Conservation (phyloP, 2,329 filamentous ascomycete genomes). For the Pseudonectria foliicola region DNA sequence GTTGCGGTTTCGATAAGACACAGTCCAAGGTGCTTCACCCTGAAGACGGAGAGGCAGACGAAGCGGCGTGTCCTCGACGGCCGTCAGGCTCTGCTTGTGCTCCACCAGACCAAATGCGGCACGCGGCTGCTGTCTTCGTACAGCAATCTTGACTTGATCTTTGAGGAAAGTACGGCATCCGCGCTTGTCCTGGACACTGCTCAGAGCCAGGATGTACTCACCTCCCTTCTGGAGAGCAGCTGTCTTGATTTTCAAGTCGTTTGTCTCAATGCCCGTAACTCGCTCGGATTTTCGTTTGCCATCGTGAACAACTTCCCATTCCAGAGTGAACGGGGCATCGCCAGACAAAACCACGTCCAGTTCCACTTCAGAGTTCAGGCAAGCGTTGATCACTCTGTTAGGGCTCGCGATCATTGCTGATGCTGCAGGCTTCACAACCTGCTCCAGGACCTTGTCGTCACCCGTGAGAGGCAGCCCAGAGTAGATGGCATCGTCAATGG, state of each 20-base stretch:
- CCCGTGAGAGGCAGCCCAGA: slow-evolving; percentile 55
- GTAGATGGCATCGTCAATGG: slow-evolving; percentile 79
- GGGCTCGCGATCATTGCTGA: slow-evolving; percentile 62
- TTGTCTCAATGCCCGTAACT: slow-evolving; percentile 54
- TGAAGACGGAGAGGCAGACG: slow-evolving; percentile 77
- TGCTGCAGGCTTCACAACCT: slow-evolving; percentile 89
- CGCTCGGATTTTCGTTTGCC: slow-evolving; percentile 71
- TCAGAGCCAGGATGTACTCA: slow-evolving; percentile 81
- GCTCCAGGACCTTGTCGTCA: slow-evolving; percentile 61
- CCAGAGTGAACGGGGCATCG: slow-evolving; percentile 78
- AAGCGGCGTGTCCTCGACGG: slow-evolving; percentile 68
- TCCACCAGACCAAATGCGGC: slow-evolving; percentile 82
- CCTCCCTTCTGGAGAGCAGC: slow-evolving; percentile 70
- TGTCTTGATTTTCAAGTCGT: slow-evolving; percentile 66
- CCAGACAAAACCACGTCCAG: slow-evolving; percentile 71
- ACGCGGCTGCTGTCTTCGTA: slow-evolving; percentile 81
- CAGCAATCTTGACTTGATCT: slow-evolving; percentile 76
- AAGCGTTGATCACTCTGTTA: slow-evolving; percentile 55
- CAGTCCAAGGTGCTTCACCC: slow-evolving; percentile 76
- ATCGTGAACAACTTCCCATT: slow-evolving; percentile 89
- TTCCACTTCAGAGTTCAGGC: slow-evolving; percentile 73
- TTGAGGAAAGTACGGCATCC: slow-evolving; percentile 82
- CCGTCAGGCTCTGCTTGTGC: slow-evolving; percentile 65
- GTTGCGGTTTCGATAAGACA: slow-evolving; percentile 66
- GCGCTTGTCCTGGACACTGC: slow-evolving; percentile 77